These are phyloP conservation scores for Cercospora nicotianae DNA, from an alignment of 2,329 filamentous ascomycete genomes.

Conservation along the genomic window DNA sequence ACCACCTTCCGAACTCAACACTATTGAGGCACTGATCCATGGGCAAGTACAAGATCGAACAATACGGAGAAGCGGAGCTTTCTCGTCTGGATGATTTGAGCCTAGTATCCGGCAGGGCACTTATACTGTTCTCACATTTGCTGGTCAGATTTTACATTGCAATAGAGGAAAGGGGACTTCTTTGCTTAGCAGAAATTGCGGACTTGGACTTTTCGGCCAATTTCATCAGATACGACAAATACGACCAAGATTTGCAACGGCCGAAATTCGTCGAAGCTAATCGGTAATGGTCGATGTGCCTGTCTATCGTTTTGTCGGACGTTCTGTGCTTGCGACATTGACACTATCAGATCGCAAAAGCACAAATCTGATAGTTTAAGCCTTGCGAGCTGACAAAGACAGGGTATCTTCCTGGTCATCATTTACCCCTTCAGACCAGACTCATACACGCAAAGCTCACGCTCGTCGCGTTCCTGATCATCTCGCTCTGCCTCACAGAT, in stretches of 20 bases:
- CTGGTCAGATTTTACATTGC: neutral
- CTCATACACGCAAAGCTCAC: slow-evolving; percentile 58
- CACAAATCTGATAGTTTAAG: neutral
- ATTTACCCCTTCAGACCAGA: slow-evolving; percentile 16
- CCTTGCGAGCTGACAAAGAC: neutral
- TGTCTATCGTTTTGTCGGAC: neutral
- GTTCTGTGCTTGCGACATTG: neutral
- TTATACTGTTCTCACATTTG: neutral
- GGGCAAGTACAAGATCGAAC: too few species aligned
- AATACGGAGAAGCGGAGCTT: too few species aligned
- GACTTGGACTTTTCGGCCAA: neutral
- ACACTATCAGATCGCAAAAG: neutral
- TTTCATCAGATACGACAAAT: neutral
- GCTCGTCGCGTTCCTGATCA: slow-evolving; percentile 37
- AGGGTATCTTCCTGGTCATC: neutral
- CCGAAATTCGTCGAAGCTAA: neutral
- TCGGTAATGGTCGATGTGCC: neutral
- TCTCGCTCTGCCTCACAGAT: slow-evolving; percentile 28
- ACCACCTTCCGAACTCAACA: neutral
- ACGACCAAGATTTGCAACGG: neutral
- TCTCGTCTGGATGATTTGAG: too few species aligned
- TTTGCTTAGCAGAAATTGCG: neutral
- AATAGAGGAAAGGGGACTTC: too few species aligned
- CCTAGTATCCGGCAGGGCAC: too few species aligned
- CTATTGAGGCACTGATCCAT: neutral